Base-by-base conservation (phyloP, 495 filamentous ascomycete genomes). In the Aspergillus ellipticus region DNA sequence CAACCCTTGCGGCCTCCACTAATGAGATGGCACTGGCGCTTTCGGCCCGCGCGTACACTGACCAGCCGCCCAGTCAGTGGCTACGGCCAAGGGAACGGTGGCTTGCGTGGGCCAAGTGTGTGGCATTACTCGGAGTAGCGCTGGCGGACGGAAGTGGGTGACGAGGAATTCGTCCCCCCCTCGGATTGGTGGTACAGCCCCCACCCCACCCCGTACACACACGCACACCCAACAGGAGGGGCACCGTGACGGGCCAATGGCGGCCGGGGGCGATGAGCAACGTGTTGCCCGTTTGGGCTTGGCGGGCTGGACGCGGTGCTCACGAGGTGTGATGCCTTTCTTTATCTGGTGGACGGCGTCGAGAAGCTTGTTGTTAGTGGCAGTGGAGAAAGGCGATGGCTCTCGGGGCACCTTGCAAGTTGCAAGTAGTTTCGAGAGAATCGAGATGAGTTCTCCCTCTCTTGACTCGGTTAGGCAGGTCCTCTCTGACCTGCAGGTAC, bases 11-110 rank as follows among this genome's bases (percentile, higher is more conserved):
- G 31, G 42, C 42, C 24, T 51, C 52, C 29, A 50, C 51, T 51
- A 57, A 61, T 61, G 49, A 56, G 45, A 56, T 51, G 57, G 48
- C 29, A 51, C 19, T 45, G 47, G 51, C 50, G 31, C 31, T 47
- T 29, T 61, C 55, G 59, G 59, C 55, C 55, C 51, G 59, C 42
- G 47, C 51, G 39, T 43, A 46, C 47, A 46, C 29, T 16, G 49
- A 11, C 41, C 28, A 53, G 9, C 22, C n/a, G 43, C 47, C 59
- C 56, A 62, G 56, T 58, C 37, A 62, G 49, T 22, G 37, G 37
- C 55, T 15, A 46, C 16, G 10, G 43, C 29, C 26, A 11, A 35
- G 22, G 13, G 42, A 35, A 15, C 26, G 10, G 29, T 54, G 54
- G 49, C 41, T 57, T 60, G 54, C 53, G 58, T 60, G 53, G 33